phyloP scores from a whole-genome alignment of 352 stramenopile genomes.

The Globisporangium cylindrosporum region DNA sequence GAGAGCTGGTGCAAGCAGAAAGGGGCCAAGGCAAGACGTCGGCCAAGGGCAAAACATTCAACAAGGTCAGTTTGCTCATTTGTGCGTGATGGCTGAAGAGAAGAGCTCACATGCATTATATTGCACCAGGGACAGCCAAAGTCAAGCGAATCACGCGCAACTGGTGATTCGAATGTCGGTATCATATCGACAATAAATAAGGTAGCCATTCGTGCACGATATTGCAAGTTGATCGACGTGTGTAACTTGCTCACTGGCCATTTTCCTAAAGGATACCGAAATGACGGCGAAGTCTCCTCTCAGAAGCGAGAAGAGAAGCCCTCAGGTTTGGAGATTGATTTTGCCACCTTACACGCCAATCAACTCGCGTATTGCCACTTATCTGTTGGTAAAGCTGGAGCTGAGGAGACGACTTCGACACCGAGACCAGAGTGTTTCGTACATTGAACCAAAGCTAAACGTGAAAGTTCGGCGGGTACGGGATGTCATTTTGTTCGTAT shows the following conservation, averaged over 20 bases:
- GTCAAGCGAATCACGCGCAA: neutral
- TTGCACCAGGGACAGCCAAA: neutral
- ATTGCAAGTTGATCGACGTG: neutral
- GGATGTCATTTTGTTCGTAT: neutral
- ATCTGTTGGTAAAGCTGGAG: slow-evolving; percentile 8
- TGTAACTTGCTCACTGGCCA: slow-evolving; percentile 1
- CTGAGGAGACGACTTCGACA: slow-evolving; percentile 32
- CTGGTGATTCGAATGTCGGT: neutral
- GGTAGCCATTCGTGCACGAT: neutral
- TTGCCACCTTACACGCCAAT: neutral
- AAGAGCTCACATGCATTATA: neutral
- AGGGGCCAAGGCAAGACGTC: neutral
- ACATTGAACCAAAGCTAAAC: slow-evolving; percentile 61
- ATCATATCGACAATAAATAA: slow-evolving; percentile 14
- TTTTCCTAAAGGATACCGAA: slow-evolving; percentile 12
- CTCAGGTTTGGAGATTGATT: slow-evolving; percentile 10
- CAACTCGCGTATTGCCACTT: neutral
- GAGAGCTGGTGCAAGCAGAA: slow-evolving; percentile 1
- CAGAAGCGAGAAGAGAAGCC: slow-evolving; percentile 2
- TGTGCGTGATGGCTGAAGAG: neutral
- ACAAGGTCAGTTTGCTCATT: neutral
- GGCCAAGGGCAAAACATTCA: neutral
- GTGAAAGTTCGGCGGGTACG: slow-evolving; percentile 55
- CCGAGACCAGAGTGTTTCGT: slow-evolving; percentile 41
- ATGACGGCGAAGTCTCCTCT: slow-evolving; percentile 13